Base-by-base conservation (phyloP, 805 yeast genomes). In the Teunomyces barrocoloradensis region DNA sequence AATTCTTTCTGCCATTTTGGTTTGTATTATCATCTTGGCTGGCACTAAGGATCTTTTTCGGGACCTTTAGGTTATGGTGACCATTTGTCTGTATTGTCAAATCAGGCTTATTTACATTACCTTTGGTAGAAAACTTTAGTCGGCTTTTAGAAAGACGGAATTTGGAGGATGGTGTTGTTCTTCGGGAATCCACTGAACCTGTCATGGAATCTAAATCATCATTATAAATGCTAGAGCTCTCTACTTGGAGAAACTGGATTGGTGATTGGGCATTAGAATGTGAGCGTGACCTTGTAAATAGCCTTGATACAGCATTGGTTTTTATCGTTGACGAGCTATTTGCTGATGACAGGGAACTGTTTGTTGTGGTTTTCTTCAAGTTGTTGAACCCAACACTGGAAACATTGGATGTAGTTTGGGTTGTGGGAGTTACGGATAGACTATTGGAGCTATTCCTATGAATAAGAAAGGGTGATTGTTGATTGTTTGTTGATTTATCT, bases 221-320 rank as follows among this genome's bases (percentile, higher is more conserved):
- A 18, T 51, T 52, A 32, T 48, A 43, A 30, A 46, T 49, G 32
- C 44, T 51, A 10, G 15, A 17, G 6, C 36, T 38, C 13, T 54
- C 47, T 37, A 41, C 36, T 40, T 47, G 47, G 12, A 43, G 44
- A 21, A 30, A 30, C 13, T 42, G 45, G 11, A 45, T 27, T 9
- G 52, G 55, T 4, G 47, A 49, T 6, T 50, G 44, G 15, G 48
- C 37, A 25, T 51, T 54, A 3, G 65, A 44, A 18, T 47, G 47
- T 2, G 71, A 64, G 40, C 60, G 47, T 23, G 64, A 65, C 44
- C 58, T 60, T 5, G 71, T 60, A 51, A 69, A 69, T 23, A 69
- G 52, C 35, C 68, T 53, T 1, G 64, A 45, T 20, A 68, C 52
- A 7, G 72, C 57, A 48, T 67, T 66, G 6, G 64, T 54, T 42